Base-by-base conservation (phyloP, 768 basidiomycete species). In the Mycena filopes region DNA sequence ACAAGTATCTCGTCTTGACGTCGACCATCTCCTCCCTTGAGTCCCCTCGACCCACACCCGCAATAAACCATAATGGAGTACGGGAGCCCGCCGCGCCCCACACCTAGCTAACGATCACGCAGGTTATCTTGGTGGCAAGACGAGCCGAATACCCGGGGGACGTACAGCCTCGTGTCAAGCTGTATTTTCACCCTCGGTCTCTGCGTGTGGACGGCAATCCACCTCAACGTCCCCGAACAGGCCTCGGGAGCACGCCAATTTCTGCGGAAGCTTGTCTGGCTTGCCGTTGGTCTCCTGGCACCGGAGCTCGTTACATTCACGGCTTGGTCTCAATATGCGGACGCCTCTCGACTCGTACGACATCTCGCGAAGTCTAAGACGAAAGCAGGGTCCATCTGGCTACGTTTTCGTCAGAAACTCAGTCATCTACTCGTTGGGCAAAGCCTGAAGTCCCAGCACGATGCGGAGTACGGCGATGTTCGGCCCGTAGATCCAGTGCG, bases 121-220 rank as follows among this genome's bases (percentile, higher is more conserved):
- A n/a, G n/a, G n/a, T n/a, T n/a, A n/a, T 6, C 56, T 20, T 58
- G 56, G 56, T 58, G 56, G 56, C 12, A 21, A n/a, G 45, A 58
- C 36, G 56, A 47, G 26, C 42, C 41, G 13, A 36, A 47, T 28
- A 47, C 45, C 21, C 56, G 56, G 6, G 56, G 55, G n/a, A 58
- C 56, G n/a, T 58, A 58, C 45, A 47, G 31, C 33, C 42, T 58
- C 29, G 45, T 58, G 8, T 58, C 56, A 9, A 63, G 66, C 66
- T 67, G 66, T 55, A 47, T 57, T n/a, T 68, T 43, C 29, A 54
- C 55, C 25, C 42, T 50, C n/a, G 66, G 42, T 38, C 56, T 66
- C 46, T 65, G 40, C n/a, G 60, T 66, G 12, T 31, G 53, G 50
- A 68, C 33, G 43, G 65, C 55, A 33, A 68, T 55, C 40, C 64